Base-by-base conservation (phyloP, 345 rosid species). In the Salix udensis region DNA sequence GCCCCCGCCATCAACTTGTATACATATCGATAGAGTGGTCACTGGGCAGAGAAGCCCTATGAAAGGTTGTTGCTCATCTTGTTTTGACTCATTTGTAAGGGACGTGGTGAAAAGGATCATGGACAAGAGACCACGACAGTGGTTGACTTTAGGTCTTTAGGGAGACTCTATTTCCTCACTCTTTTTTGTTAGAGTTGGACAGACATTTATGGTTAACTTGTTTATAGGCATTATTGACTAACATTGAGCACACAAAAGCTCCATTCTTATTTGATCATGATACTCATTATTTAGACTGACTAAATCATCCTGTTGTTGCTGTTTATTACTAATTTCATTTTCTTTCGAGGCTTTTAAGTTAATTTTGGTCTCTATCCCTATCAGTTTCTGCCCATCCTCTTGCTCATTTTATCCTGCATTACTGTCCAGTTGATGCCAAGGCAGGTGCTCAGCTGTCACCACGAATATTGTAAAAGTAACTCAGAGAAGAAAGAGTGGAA, bases 101-200 rank as follows among this genome's bases (percentile, higher is more conserved):
- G 94, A 90, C 31, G 94, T 89, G 77, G 98, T 93, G 85, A 90
- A 87, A 88, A 89, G 82, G 78, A 92, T 89, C 78, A 79, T 91
- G 89, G 94, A 96, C 70, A 84, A 90, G 3, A 91, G 90, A 77
- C 80, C 82, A 67, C 89, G 91, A 19, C 92, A 78, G 74, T 92
- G 97, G 96, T 82, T 95, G 80, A 88, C 95, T 46, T 89, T 93
- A 88, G 94, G 94, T 74, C 92, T 93, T 72, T 90, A 92, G 52
- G 26, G 62, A 61, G 71, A 52, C 58, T 39, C 72, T 30, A 66
- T 82, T 75, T 36, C 73, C 77, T 19, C 81, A 36, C 37, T 68
- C 74, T 67, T 68, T 83, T 78, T 78, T 55, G 65, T 81, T 78
- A 87, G 82, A 76, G 23, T 60, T 85, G 82, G 87, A 40, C 78